These are phyloP conservation scores for Exutisphaerella laricina DNA, from an alignment of 2,329 filamentous ascomycete species.

Conservation along the genomic window DNA sequence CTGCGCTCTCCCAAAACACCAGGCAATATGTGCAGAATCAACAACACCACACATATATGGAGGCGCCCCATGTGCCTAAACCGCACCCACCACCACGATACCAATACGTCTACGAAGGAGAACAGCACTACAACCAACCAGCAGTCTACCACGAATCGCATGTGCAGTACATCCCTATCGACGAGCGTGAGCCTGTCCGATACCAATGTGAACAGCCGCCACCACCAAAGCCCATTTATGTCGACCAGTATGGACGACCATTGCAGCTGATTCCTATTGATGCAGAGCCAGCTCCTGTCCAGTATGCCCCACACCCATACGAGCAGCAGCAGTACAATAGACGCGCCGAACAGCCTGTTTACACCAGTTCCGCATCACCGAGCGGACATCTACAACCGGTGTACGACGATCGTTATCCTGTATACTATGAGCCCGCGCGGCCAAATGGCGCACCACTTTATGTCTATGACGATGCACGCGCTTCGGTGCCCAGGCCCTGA, in stretches of 20 bases:
- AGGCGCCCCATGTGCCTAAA: constrained; percentile 11
- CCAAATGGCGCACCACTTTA: constrained; percentile 10
- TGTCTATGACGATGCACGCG: constrained; percentile 17
- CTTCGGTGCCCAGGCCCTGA: constrained; percentile 18
- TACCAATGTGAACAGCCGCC: constrained; percentile 22
- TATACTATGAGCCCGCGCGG: constrained; percentile 12
- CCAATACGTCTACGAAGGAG: constrained; percentile 23
- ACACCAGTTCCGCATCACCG: constrained; percentile 11
- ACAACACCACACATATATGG: constrained; percentile 14
- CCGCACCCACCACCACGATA: constrained; percentile 22
- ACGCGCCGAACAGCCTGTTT: constrained; percentile 15
- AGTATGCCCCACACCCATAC: constrained; percentile 25
- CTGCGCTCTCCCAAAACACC: constrained; percentile 16
- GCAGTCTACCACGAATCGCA: constrained; percentile 15
- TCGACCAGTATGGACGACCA: constrained; percentile 31
- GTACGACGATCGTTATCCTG: constrained; percentile 14
- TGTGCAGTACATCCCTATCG: constrained; percentile 24
- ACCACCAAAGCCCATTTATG: constrained; percentile 25
- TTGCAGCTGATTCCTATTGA: constrained; percentile 29
- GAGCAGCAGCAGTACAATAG: constrained; percentile 23
- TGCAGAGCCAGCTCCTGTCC: constrained; percentile 24
- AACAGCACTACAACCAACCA: constrained; percentile 18
- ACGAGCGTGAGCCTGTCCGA: constrained; percentile 14
- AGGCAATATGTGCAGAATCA: constrained; percentile 23
- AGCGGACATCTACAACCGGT: constrained; percentile 12